A percentile compares a stretch with the other conserved stretches of the same genome.
Conservation (phyloP, 306 rosid species). For the Aeschynomene evenia region DNA sequence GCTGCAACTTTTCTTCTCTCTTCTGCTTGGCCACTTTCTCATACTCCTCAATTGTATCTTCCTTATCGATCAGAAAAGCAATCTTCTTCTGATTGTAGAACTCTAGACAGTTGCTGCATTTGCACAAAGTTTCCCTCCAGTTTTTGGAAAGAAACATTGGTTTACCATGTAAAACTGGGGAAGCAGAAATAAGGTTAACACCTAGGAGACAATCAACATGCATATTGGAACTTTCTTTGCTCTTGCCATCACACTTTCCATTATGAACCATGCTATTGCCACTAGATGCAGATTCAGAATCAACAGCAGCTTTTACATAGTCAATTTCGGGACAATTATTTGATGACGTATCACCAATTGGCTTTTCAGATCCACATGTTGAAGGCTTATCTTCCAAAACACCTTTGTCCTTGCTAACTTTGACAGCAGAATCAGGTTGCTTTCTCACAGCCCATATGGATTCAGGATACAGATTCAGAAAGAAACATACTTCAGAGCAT, state of each 20-base stretch:
- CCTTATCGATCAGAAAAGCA: constrained; percentile 73
- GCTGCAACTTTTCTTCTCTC: constrained; percentile 82
- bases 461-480: constrained; percentile 68
- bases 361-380: constrained; percentile 50
- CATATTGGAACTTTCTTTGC: constrained; percentile 30
- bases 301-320: constrained; percentile 29
- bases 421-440: constrained; percentile 40
- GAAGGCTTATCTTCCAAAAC: constrained; percentile 50
- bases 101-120: constrained; percentile 61
- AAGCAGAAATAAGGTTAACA: constrained; percentile 43
- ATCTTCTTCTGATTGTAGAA: constrained; percentile 60
- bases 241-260: constrained; percentile 40
- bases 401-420: constrained; percentile 57
- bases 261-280: constrained; percentile 36
- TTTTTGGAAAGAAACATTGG: constrained; percentile 82
- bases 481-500: constrained; percentile 75
- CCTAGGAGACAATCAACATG: constrained; percentile 59
- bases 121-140: constrained; percentile 86
- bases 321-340: constrained; percentile 27
- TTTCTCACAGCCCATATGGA: constrained; percentile 52
- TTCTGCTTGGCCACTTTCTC: constrained; percentile 83
- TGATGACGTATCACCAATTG: constrained; percentile 28
- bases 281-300: constrained; percentile 44
- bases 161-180: constrained; percentile 47
- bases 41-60: constrained; percentile 84